Evolutionary conservation across 2,329 filamentous ascomycete species (phyloP).

Genomic region (Venturia oleaginea): DNA sequence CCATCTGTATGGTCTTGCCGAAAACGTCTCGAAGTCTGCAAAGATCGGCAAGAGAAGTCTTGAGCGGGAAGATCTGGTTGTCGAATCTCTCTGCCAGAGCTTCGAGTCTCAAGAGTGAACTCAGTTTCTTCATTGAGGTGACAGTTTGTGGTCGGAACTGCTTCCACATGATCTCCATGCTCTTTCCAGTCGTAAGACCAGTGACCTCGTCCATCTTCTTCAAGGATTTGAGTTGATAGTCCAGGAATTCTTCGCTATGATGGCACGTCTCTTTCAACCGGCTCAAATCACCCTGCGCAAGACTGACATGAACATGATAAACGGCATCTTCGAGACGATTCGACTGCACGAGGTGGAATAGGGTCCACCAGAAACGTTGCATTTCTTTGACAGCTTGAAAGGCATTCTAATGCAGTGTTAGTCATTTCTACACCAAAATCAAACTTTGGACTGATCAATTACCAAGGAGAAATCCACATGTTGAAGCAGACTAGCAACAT

Average conservation of each 20-base stretch:
- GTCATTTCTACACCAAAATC: neutral
- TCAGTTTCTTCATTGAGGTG: slow-evolving; percentile 27
- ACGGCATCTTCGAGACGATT: slow-evolving; percentile 41
- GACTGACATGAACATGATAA: slow-evolving; percentile 41
- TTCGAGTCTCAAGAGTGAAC: slow-evolving; percentile 34
- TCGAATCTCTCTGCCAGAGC: slow-evolving; percentile 39
- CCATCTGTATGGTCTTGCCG: neutral
- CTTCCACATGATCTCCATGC: slow-evolving; percentile 74
- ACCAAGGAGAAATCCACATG: slow-evolving; percentile 10
- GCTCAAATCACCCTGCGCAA: slow-evolving; percentile 24
- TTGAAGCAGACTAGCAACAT: slow-evolving; percentile 13
- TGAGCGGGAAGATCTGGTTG: slow-evolving; percentile 13
- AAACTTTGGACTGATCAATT: neutral
- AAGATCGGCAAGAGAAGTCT: slow-evolving; percentile 3
- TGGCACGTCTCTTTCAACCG: slow-evolving; percentile 22
- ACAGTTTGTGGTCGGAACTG: slow-evolving; percentile 54
- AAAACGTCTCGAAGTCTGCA: slow-evolving; percentile 2
- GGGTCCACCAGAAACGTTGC: slow-evolving; percentile 38
- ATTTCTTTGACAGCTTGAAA: slow-evolving; percentile 12
- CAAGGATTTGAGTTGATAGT: slow-evolving; percentile 19
- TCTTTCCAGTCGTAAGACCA: slow-evolving; percentile 63
- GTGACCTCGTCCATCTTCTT: slow-evolving; percentile 57
- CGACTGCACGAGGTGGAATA: slow-evolving; percentile 34
- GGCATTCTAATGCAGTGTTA: neutral
- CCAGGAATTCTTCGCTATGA: slow-evolving; percentile 4